Conservation (phyloP, 495 filamentous ascomycete genomes). For the Hypomontagnella monticulosa region DNA sequence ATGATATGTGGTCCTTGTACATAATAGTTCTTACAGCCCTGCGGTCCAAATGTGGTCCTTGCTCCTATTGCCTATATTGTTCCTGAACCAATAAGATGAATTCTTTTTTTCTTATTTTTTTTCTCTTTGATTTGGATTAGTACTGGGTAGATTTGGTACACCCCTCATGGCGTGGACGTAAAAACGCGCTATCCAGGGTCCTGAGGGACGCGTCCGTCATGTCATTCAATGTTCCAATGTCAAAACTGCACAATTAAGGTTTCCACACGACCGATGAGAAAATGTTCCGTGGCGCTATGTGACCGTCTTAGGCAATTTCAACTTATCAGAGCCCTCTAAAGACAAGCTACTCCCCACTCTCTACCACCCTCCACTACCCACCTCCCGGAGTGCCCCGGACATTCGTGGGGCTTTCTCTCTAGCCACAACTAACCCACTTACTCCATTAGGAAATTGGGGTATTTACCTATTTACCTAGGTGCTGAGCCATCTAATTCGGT, state of each 20-base stretch:
- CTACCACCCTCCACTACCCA: neutral
- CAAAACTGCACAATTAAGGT: neutral
- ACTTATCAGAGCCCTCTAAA: too few relatives aligned
- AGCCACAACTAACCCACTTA: constrained; percentile 29
- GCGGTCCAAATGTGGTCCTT: constrained; percentile 16
- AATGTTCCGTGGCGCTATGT: constrained; percentile 1
- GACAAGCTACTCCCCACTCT: too few relatives aligned
- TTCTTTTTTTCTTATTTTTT: neutral
- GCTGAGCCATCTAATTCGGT: too few relatives aligned
- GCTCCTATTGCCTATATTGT: constrained; percentile 28
- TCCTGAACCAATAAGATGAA: constrained; percentile 11
- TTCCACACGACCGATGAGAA: constrained; percentile 11
- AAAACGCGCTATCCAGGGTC: constrained; percentile 8
- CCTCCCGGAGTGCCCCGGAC: constrained; percentile 26
- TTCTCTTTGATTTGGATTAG: too few relatives aligned
- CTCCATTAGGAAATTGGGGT: constrained; percentile 25
- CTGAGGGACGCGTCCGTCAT: constrained; percentile 19
- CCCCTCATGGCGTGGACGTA: constrained; percentile 18
- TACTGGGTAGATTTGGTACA: neutral
- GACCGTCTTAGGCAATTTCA: neutral
- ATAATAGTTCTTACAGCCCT: too few relatives aligned
- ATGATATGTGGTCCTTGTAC: constrained; percentile 9
- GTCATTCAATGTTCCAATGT: too few relatives aligned
- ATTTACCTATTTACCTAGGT: too few relatives aligned
- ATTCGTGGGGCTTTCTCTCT: neutral